A percentile compares a stretch with the other conserved stretches of the same genome.
Conservation (phyloP, 2,329 filamentous ascomycete genomes). For the Alternaria ventricosa region DNA sequence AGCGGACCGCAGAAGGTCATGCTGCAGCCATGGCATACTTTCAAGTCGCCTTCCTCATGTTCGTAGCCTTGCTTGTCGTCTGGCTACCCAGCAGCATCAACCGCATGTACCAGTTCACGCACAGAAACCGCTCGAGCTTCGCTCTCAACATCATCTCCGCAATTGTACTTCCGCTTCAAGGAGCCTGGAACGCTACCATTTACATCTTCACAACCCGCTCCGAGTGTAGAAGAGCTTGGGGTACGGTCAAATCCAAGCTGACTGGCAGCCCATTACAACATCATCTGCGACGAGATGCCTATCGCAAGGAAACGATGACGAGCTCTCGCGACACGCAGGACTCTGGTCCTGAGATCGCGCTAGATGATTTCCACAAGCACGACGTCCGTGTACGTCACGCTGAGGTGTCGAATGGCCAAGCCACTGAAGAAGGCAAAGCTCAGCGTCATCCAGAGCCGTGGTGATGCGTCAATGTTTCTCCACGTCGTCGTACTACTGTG, state of each 20-base stretch:
- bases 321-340: constrained; percentile 12
- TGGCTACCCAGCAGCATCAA: constrained; percentile 75
- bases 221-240: constrained; percentile 33
- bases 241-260: constrained; percentile 12
- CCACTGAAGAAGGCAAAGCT: not conserved
- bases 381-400: constrained; percentile 1
- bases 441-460: not conserved
- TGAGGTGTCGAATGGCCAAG: not conserved
- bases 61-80: constrained; percentile 72
- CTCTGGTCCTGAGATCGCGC: constrained; percentile 11
- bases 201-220: constrained; percentile 60
- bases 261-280: constrained; percentile 3
- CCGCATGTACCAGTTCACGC: constrained; percentile 72
- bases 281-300: not conserved
- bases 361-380: constrained; percentile 14
- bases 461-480: constrained; percentile 7
- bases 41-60: constrained; percentile 74
- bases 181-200: constrained; percentile 83
- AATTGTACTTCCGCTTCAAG: constrained; percentile 79
- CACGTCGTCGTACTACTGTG: constrained; percentile 3
- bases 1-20: constrained; percentile 42
- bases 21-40: constrained; percentile 71
- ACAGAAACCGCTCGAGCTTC: constrained; percentile 56
- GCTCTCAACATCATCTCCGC: constrained; percentile 73
- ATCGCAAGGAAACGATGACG: constrained; percentile 10